Evolutionary conservation across 352 stramenopile genomes (phyloP).

Genomic region (Globisporangium rhizosaccharum): DNA sequence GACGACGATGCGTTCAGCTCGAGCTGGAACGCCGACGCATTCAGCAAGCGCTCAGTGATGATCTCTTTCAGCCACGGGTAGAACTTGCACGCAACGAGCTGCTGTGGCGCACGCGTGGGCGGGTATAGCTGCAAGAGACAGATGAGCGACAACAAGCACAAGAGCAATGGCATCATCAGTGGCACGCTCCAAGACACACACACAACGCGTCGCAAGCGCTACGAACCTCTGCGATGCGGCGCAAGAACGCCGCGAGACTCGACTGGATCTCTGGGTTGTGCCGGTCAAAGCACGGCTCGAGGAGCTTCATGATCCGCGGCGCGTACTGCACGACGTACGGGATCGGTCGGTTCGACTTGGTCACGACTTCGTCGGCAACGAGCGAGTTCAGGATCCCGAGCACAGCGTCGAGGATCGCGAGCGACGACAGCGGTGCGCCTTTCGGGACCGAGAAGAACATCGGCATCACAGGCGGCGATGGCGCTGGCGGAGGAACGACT

Average conservation of each 20-base stretch:
- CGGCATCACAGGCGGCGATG: conserved; percentile 51
- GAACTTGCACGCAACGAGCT: conserved; percentile 80
- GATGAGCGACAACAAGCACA: conserved; percentile 2
- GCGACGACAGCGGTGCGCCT: conserved; percentile 70
- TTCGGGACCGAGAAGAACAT: conserved; percentile 80
- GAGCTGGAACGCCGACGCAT: conserved; percentile 54
- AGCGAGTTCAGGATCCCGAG: conserved; percentile 85
- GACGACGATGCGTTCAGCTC: conserved; percentile 24
- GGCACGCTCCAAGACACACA: not conserved
- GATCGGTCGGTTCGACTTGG: conserved; percentile 60
- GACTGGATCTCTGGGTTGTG: conserved; percentile 76
- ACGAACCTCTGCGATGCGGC: conserved; percentile 66
- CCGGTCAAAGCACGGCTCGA: conserved; percentile 86
- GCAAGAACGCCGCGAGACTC: conserved; percentile 61
- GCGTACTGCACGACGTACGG: conserved; percentile 87
- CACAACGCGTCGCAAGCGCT: not conserved
- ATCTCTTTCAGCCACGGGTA: conserved; percentile 87
- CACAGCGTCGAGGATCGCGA: conserved; percentile 86
- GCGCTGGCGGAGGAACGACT: conserved; percentile 19
- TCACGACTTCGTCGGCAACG: conserved; percentile 67
- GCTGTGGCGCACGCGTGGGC: conserved; percentile 52
- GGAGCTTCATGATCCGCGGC: conserved; percentile 84
- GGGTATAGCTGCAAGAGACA: conserved; percentile 61
- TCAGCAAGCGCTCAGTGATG: conserved; percentile 74
- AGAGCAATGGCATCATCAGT: not conserved